Conservation (phyloP, 164 flowering plant genomes). For the Santalum album region DNA sequence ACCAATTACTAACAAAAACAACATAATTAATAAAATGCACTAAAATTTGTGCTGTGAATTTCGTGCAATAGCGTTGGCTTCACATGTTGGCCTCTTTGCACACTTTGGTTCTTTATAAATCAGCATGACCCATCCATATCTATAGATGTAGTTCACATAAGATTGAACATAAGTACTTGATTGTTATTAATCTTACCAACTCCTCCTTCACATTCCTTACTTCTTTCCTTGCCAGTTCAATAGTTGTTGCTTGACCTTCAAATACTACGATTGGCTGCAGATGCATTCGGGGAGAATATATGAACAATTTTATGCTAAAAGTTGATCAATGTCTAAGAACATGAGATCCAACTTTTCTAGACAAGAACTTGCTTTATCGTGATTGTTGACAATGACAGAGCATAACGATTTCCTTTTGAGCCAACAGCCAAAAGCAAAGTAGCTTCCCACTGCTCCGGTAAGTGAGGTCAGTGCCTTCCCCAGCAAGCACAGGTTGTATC, state of each 20-base stretch:
- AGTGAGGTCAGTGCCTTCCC: too few relatives aligned
- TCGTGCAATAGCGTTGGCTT: too few relatives aligned
- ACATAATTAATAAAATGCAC: too few relatives aligned
- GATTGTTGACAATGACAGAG: conserved; percentile 85
- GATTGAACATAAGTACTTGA: background rate
- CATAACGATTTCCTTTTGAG: conserved; percentile 85
- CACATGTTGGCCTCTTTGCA: too few relatives aligned
- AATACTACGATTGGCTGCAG: conserved; percentile 79
- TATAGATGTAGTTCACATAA: background rate
- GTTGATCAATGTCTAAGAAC: background rate
- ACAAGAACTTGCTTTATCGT: conserved; percentile 83
- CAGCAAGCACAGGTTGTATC: too few relatives aligned
- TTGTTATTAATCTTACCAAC: conserved; percentile 41
- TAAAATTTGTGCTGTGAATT: too few relatives aligned
- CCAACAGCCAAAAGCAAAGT: conserved; percentile 95
- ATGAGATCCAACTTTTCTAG: background rate
- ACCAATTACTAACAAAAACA: too few relatives aligned
- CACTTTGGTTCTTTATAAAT: too few relatives aligned
- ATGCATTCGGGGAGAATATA: conserved; percentile 4
- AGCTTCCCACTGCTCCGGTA: too few relatives aligned
- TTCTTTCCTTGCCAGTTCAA: conserved; percentile 73
- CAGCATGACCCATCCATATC: too few relatives aligned
- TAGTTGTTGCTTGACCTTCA: conserved; percentile 90
- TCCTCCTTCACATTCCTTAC: conserved; percentile 57
- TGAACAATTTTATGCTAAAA: conserved; percentile 2